Conservation (phyloP, 1,139 yeast species). For the Geotrichum candidum region DNA sequence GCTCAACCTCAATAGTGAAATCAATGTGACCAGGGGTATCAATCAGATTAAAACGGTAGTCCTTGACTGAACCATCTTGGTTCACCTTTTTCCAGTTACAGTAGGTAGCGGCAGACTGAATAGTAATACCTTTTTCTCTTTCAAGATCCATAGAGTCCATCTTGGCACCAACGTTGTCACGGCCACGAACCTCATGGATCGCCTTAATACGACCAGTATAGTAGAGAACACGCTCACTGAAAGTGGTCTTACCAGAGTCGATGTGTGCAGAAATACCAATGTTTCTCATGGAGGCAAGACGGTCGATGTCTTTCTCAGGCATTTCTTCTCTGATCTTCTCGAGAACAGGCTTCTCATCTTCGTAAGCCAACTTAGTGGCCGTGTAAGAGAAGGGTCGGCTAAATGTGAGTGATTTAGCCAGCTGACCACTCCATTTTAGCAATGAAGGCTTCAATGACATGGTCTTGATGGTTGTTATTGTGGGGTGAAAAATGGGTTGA, state of each 20-base stretch:
- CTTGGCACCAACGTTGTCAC: slow-evolving; percentile 97
- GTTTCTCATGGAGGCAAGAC: slow-evolving; percentile 66
- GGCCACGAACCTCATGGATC: slow-evolving; percentile 96
- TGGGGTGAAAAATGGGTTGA: background rate
- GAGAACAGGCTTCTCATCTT: slow-evolving; percentile 32
- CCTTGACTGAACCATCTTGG: slow-evolving; percentile 34
- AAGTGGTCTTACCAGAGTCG: slow-evolving; percentile 94
- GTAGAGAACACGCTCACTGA: slow-evolving; percentile 92
- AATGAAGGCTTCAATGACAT: background rate
- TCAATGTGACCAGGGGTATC: slow-evolving; percentile 99
- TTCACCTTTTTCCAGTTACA: slow-evolving; percentile 81
- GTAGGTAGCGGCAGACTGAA: slow-evolving; percentile 97
- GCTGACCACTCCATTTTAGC: background rate
- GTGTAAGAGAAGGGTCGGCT: slow-evolving; percentile 11
- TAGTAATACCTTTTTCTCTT: slow-evolving; percentile 95
- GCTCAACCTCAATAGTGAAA: slow-evolving; percentile 96
- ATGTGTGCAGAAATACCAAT: slow-evolving; percentile 98
- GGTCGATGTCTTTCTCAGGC: slow-evolving; percentile 51
- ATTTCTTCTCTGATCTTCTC: slow-evolving; percentile 44
- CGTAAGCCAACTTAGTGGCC: slow-evolving; percentile 23
- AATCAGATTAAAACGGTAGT: slow-evolving; percentile 85
- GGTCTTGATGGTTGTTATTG: background rate
- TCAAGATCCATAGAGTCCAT: slow-evolving; percentile 98
- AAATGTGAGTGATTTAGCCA: background rate
- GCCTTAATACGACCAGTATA: slow-evolving; percentile 97